Percentiles rank a stretch among this genome's conserved stretches.
Evolutionary conservation across 768 basidiomycete species (phyloP).

Genomic region (Leccinum rimulosum): DNA sequence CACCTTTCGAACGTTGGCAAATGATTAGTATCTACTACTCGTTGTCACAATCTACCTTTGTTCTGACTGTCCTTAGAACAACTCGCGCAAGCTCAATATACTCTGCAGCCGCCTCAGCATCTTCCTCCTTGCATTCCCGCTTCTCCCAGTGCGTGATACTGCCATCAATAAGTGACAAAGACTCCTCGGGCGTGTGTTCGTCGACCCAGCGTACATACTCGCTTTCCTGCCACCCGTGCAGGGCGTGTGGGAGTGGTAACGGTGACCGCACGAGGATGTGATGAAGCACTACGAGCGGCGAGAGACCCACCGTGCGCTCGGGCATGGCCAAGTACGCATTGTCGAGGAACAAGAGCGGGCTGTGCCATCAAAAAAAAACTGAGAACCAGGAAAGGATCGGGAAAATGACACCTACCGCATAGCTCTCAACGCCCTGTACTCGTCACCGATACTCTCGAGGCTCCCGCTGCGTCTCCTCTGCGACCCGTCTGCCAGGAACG

Average conservation of each 20-base stretch:
- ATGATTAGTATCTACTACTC: too few relatives aligned
- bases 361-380: constrained; percentile 26
- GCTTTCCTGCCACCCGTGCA: constrained; percentile 92
- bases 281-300: constrained; percentile 85
- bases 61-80: constrained; percentile 42
- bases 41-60: too few relatives aligned
- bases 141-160: constrained; percentile 80
- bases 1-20: too few relatives aligned
- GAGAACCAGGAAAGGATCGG: not conserved
- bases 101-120: constrained; percentile 47
- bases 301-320: constrained; percentile 70
- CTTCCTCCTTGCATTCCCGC: constrained; percentile 54
- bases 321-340: constrained; percentile 65
- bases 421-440: constrained; percentile 81
- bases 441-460: constrained; percentile 77
- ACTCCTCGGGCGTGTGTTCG: constrained; percentile 82
- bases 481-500: constrained; percentile 63
- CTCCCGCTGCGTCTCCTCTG: constrained; percentile 61
- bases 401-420: constrained; percentile 60
- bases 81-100: constrained; percentile 66
- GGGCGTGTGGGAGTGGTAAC: constrained; percentile 78
- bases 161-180: constrained; percentile 75
- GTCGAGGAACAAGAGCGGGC: constrained; percentile 88
- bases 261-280: constrained; percentile 90
- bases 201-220: constrained; percentile 97